A percentile compares a stretch with the other conserved stretches of the same genome.
Evolutionary conservation across 352 stramenopile species (phyloP).

Genomic region (Aphanomyces invadans): DNA sequence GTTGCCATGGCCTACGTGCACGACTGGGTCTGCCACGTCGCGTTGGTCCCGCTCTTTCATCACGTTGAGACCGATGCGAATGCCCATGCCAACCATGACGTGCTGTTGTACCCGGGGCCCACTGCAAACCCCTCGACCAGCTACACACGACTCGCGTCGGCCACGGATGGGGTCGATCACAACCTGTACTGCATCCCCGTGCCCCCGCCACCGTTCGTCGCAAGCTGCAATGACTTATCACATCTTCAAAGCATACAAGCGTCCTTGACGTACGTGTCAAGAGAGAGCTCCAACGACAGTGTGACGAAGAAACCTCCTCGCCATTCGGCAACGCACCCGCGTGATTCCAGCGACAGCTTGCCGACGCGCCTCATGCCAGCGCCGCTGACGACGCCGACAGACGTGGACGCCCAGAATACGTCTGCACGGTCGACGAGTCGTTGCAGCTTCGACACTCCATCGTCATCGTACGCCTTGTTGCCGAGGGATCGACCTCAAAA

Average conservation of each 20-base stretch:
- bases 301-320: neutral
- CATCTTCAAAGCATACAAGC: neutral
- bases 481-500: neutral
- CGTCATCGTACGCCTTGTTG: neutral
- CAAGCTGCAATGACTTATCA: neutral
- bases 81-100: too few species aligned
- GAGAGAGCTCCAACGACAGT: neutral
- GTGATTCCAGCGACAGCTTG: neutral
- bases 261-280: neutral
- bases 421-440: too few species aligned
- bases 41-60: neutral
- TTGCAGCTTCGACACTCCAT: too few species aligned
- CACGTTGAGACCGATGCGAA: neutral
- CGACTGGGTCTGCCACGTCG: neutral
- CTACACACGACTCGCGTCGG: neutral
- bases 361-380: too few species aligned
- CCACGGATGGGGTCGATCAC: neutral
- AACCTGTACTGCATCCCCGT: constrained; percentile 4
- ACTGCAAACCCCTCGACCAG: neutral
- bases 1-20: neutral
- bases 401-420: too few species aligned
- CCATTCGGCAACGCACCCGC: neutral
- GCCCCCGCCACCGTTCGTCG: neutral
- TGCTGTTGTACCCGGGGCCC: too few species aligned
- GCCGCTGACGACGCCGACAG: too few species aligned